phyloP scores from a whole-genome alignment of 116 monocot species.

The Papilionanthe hybrid region DNA sequence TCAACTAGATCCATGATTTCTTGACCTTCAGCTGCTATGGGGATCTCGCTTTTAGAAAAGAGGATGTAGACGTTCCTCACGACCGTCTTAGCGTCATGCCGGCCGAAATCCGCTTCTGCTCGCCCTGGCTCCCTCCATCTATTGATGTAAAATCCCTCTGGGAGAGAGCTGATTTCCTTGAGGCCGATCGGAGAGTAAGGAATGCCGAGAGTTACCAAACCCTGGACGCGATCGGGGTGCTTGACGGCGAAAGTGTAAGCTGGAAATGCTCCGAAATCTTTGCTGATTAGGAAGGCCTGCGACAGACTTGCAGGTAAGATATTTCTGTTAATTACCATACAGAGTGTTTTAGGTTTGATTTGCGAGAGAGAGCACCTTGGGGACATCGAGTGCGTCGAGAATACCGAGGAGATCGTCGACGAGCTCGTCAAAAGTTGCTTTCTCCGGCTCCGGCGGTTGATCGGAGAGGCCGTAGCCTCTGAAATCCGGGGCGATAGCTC shows the following conservation, averaged over 20 bases:
- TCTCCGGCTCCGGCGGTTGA: constrained; percentile 34
- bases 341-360: not conserved
- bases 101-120: constrained; percentile 43
- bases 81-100: constrained; percentile 34
- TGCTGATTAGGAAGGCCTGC: constrained; percentile 49
- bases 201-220: constrained; percentile 35
- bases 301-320: no score
- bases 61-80: constrained; percentile 47
- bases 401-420: constrained; percentile 42
- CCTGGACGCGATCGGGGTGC: constrained; percentile 41
- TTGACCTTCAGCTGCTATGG: constrained; percentile 33
- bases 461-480: constrained; percentile 62
- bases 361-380: constrained; percentile 31
- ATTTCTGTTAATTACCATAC: not conserved
- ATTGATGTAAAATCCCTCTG: constrained; percentile 46
- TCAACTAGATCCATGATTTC: constrained; percentile 61
- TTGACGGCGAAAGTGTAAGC: constrained; percentile 38
- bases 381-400: constrained; percentile 30
- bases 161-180: constrained; percentile 5
- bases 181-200: constrained; percentile 14
- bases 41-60: constrained; percentile 39
- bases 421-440: constrained; percentile 32
- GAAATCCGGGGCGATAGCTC: constrained; percentile 46
- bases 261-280: constrained; percentile 45
- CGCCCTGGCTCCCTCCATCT: constrained; percentile 45